Conservation (phyloP, 257 asterid genomes). For the Echium plantagineum region DNA sequence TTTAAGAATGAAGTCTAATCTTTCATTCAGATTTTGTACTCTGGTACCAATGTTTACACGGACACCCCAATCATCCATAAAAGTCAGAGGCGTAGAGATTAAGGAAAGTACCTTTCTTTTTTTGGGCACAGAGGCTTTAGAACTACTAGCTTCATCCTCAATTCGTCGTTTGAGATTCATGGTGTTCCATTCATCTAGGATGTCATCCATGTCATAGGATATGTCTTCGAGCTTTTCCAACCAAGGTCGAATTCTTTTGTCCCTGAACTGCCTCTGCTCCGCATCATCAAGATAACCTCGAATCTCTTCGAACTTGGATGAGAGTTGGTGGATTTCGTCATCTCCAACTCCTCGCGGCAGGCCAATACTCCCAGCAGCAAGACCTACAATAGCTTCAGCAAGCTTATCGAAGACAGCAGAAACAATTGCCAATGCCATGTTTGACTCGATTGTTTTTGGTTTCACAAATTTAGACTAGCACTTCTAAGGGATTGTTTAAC, state of each 20-base stretch:
- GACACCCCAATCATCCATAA: not conserved
- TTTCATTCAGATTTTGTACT: not conserved
- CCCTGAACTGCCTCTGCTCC: not conserved
- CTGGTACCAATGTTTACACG: not conserved
- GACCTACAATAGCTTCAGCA: too few relatives aligned
- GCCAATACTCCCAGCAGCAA: too few relatives aligned
- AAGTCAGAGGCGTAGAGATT: not conserved
- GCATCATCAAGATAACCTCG: conserved; percentile 8
- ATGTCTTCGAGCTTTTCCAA: conserved; percentile 1
- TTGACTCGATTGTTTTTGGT: too few relatives aligned
- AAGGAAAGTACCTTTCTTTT: conserved; percentile 8
- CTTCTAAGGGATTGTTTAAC: too few relatives aligned
- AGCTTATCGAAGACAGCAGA: too few relatives aligned
- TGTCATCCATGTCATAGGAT: conserved; percentile 7
- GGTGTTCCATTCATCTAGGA: too few relatives aligned
- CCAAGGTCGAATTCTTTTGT: not conserved
- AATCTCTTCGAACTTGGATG: too few relatives aligned
- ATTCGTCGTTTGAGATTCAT: not conserved
- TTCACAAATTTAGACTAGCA: too few relatives aligned
- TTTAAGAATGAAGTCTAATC: not conserved
- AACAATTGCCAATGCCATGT: too few relatives aligned
- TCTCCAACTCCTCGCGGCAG: too few relatives aligned
- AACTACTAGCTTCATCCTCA: not conserved
- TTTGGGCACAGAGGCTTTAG: not conserved
- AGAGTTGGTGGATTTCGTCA: too few relatives aligned